These are phyloP conservation scores for Acacia acuminata DNA, from an alignment of 306 rosid species.

Conservation along the genomic window DNA sequence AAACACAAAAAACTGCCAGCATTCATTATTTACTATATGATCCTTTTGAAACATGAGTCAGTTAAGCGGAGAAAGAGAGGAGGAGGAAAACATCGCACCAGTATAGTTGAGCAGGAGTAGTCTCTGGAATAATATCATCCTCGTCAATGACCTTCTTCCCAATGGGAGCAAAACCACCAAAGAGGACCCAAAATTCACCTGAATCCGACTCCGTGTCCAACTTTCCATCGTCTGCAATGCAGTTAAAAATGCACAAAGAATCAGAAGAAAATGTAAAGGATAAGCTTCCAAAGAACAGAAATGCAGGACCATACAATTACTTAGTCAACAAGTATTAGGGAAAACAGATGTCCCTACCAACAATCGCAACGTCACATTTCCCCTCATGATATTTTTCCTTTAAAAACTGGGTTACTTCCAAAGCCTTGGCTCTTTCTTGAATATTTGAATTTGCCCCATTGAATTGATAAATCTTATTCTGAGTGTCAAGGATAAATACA, in stretches of 20 bases:
- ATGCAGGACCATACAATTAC: slow-evolving; percentile 13
- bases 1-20: not conserved
- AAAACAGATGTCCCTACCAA: slow-evolving; percentile 67
- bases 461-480: slow-evolving; percentile 91
- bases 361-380: slow-evolving; percentile 89
- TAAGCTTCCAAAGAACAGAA: slow-evolving; percentile 25
- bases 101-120: slow-evolving; percentile 80
- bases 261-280: slow-evolving; percentile 7
- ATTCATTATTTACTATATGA: slow-evolving; percentile 10
- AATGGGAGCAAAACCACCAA: slow-evolving; percentile 99
- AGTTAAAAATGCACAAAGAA: slow-evolving; percentile 28
- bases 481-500: slow-evolving; percentile 87
- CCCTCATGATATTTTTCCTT: slow-evolving; percentile 94
- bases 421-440: slow-evolving; percentile 98
- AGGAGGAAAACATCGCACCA: slow-evolving; percentile 53
- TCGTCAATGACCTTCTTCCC: slow-evolving; percentile 84
- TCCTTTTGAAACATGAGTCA: slow-evolving; percentile 17
- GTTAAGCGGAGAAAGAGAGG: not conserved
- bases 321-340: slow-evolving; percentile 10
- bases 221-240: slow-evolving; percentile 90
- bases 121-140: slow-evolving; percentile 87
- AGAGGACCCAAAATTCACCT: slow-evolving; percentile 99
- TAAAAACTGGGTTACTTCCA: slow-evolving; percentile 91
- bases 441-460: slow-evolving; percentile 97
- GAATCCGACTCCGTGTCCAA: slow-evolving; percentile 98